These are phyloP conservation scores for Cephaloascus albidus DNA, from an alignment of 805 yeast species.

Conservation along the genomic window DNA sequence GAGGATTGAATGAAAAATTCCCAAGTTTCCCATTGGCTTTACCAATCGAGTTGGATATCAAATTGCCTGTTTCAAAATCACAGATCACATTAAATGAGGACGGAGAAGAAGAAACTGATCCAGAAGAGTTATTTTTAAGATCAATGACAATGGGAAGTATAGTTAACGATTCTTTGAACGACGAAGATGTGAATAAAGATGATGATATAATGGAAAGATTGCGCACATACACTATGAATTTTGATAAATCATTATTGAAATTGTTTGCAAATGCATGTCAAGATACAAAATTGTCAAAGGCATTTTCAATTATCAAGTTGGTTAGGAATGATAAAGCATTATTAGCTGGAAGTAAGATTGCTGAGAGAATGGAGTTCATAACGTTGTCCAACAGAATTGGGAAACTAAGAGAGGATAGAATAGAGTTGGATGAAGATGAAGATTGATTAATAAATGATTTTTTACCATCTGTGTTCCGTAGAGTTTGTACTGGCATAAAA, in stretches of 20 bases:
- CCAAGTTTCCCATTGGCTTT: slow-evolving; percentile 83
- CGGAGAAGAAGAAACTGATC: slow-evolving; percentile 19
- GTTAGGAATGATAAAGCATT: slow-evolving; percentile 72
- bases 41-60: slow-evolving; percentile 68
- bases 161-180: slow-evolving; percentile 41
- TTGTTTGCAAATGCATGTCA: slow-evolving; percentile 69
- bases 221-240: slow-evolving; percentile 39
- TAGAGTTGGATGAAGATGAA: background rate
- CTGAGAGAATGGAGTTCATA: slow-evolving; percentile 47
- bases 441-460: too few species aligned
- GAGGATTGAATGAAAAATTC: slow-evolving; percentile 47
- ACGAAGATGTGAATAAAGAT: slow-evolving; percentile 11
- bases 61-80: slow-evolving; percentile 45
- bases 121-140: slow-evolving; percentile 60
- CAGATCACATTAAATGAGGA: slow-evolving; percentile 16
- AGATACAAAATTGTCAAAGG: slow-evolving; percentile 53
- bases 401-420: slow-evolving; percentile 9
- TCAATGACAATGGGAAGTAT: slow-evolving; percentile 53
- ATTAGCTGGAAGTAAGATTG: slow-evolving; percentile 76
- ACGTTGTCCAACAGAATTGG: slow-evolving; percentile 27
- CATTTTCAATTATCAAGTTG: slow-evolving; percentile 58
- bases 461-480: too few species aligned
- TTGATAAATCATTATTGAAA: slow-evolving; percentile 73
- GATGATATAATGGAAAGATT: slow-evolving; percentile 42
- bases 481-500: too few species aligned